Base-by-base conservation (phyloP, 2,329 filamentous ascomycete genomes). In the Trichothecium roseum region DNA sequence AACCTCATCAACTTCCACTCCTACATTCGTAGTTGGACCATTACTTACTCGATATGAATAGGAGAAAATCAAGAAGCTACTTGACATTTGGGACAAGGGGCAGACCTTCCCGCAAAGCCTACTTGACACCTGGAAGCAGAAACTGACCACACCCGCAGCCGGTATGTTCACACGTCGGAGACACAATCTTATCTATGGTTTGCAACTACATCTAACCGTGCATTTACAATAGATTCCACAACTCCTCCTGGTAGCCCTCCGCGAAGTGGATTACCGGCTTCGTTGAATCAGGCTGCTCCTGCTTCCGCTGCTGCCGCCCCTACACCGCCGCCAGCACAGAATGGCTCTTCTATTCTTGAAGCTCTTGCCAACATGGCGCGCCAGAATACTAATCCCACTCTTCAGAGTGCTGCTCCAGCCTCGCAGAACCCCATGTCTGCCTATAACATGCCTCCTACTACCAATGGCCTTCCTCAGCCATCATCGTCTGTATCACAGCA, bases 71-170 rank as follows among this genome's bases (percentile, higher is more conserved):
- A 63, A 62, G 48, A 96, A 96, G 59, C 74, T 98, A 49, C 69
- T 96, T 63, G 88, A 94, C 56, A 98, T 98, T 47, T 98, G 91
- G 91, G 88, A 95, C 57, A 91, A 91, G 53, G 86, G 85, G 45
- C 81, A 83, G 55, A 96, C 88, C 16, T 96, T 98, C 59, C 87
- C 91, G 18, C 57, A 71, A 29, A 60, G 78, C 36, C 81, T 94
- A 76, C 74, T 98, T 49, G 69, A 70, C 42, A 76, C 75, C 27
- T 94, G 94, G 70, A 89, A 86, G 62, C 72, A 84, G 54, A 88
- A 84, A 59, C 59, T 94, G 50, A 80, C 70, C 43, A 69, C 75
- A 41, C 65, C 72, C 34, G 54, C 66, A 40, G 29, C 58, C 53
- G 77, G 81, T 87, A 84, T 69, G 81, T 67, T 16, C 15, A 14